Base-by-base conservation (phyloP, 2,329 filamentous ascomycete genomes). In the Fusarium pseudonygamai region DNA sequence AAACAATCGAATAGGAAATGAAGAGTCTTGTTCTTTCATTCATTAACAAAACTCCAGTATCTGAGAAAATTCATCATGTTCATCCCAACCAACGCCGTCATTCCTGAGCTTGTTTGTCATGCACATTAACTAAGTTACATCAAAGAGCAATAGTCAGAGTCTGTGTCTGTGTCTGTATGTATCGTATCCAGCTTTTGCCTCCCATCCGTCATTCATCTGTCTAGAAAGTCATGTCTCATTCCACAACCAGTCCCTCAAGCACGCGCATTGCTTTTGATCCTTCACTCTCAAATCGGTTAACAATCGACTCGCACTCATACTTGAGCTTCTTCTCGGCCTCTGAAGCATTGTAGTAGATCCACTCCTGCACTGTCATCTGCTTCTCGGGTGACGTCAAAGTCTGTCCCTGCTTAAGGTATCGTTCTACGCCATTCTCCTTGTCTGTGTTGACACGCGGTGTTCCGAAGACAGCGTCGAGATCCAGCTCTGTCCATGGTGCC, bases 301-400 rank as follows among this genome's bases (percentile, higher is more conserved):
- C 94, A 81, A 97, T 89, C 32, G 90, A 85, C 84, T 98, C 96
- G 78, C 95, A 97, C 80, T 97, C 93, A 40, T 87, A 84, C 78
- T 92, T 92, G 62, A 99, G 85, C 80, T 91, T 92, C 82, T 91
- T 90, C 84, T 98, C 95, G 0, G 93, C 94, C 79, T 92, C 87
- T 69, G 88, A 88, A 1, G 96, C 96, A 75, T 96, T 95, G 82
- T 92, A 89, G 65, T 91, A 86, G 43, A 99, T 93, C 94, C 96
- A 99, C 81, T 98, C 91, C 81, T 97, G 94, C 0, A 98, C 94
- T 10, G 91, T 96, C 95, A 99, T 97, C 42, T 88, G 86, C 85
- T 93, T 95, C 84, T 98, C 96, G 0, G 91, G 89, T 60, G 88
- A 93, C 5, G 89, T 92, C 60, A 99, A 83, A 20, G 88, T 88